These are phyloP conservation scores for Pyrenophora teres DNA, from an alignment of 2,329 filamentous ascomycete genomes.

Conservation along the genomic window DNA sequence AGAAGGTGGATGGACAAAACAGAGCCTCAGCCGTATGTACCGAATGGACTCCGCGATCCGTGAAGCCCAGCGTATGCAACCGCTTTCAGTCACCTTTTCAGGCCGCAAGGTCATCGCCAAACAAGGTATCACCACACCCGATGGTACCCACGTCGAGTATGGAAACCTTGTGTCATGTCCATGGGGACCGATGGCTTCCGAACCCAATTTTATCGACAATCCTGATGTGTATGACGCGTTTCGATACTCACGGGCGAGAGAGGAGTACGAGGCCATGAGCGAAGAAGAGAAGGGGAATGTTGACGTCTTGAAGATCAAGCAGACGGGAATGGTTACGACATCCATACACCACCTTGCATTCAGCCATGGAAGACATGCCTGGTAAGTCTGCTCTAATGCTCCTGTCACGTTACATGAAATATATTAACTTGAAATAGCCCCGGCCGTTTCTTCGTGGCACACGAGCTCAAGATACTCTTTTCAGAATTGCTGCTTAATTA, in stretches of 20 bases:
- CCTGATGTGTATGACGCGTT: conserved; percentile 30
- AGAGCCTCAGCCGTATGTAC: conserved; percentile 50
- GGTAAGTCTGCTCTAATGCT: conserved; percentile 12
- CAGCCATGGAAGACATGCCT: conserved; percentile 61
- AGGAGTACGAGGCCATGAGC: conserved; percentile 26
- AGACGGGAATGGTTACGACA: conserved; percentile 60
- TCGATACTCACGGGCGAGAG: conserved; percentile 28
- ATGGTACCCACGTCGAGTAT: conserved; percentile 50
- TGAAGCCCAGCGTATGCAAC: conserved; percentile 58
- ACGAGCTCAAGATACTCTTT: conserved; percentile 47
- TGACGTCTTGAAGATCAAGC: conserved; percentile 38
- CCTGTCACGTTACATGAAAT: neutral
- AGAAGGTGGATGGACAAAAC: conserved; percentile 55
- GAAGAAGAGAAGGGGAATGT: conserved; percentile 23
- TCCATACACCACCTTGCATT: conserved; percentile 59
- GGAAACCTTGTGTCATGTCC: conserved; percentile 26
- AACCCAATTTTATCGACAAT: conserved; percentile 21
- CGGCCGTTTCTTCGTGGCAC: conserved; percentile 46
- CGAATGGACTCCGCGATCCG: conserved; percentile 59
- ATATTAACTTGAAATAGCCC: conserved; percentile 31
- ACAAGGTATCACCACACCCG: conserved; percentile 82
- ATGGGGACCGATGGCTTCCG: conserved; percentile 24
- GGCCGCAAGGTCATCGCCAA: conserved; percentile 59
- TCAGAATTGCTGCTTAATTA: conserved; percentile 47
- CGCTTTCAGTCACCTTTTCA: conserved; percentile 54